These are phyloP conservation scores for Orbilia javanica DNA, from an alignment of 2,329 filamentous ascomycete species.

Conservation along the genomic window DNA sequence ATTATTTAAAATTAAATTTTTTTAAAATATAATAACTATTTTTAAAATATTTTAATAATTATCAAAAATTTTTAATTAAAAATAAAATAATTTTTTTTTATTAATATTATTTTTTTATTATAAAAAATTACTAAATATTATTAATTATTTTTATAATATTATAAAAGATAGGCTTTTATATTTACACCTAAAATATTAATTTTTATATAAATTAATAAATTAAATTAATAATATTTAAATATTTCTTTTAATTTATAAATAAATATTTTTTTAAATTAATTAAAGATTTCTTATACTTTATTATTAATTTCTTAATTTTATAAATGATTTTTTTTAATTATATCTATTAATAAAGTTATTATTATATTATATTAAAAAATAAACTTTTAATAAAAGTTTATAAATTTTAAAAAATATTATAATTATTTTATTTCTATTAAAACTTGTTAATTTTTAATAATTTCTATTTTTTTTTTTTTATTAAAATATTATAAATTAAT, in stretches of 20 bases:
- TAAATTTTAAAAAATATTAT: conserved; percentile 3
- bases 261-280: not conserved
- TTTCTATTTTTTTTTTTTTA: conserved; percentile 14
- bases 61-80: conserved; percentile 5
- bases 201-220: not conserved
- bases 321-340: not conserved
- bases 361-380: not conserved
- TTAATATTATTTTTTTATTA: not conserved
- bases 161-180: not conserved
- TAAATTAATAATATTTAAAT: not conserved
- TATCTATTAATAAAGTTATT: not conserved
- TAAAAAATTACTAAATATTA: not conserved
- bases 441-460: not conserved
- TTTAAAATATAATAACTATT: not conserved
- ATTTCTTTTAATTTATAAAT: not conserved
- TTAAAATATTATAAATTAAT: not conserved
- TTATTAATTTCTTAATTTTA: not conserved
- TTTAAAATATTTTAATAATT: conserved; percentile 2
- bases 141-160: not conserved
- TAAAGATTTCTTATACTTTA: conserved; percentile 1
- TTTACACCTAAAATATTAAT: not conserved
- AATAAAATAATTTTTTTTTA: conserved; percentile 7
- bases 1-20: not conserved
- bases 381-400: not conserved
- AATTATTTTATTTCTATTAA: too few species aligned